Conservation (phyloP, 805 yeast genomes). For the Yarrowia sp. region DNA sequence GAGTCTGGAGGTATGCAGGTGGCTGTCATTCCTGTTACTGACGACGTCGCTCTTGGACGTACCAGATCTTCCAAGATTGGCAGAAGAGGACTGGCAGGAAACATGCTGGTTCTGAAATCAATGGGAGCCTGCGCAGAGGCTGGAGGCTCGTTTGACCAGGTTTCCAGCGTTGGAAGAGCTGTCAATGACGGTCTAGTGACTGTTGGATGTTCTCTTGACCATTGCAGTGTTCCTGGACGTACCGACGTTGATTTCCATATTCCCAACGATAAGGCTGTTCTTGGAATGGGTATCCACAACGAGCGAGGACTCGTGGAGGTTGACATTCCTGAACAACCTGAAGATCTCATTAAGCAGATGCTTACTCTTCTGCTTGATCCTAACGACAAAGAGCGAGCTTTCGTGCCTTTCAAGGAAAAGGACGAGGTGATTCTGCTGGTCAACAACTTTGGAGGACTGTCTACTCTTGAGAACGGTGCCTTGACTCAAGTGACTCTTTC, state of each 20-base stretch:
- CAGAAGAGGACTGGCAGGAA: constrained; percentile 92
- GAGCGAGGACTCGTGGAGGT: constrained; percentile 82
- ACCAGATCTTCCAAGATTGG: constrained; percentile 64
- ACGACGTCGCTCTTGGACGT: constrained; percentile 92
- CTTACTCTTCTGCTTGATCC: constrained; percentile 72
- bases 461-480: constrained; percentile 77
- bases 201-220: constrained; percentile 87
- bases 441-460: constrained; percentile 90
- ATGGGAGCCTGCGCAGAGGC: constrained; percentile 71
- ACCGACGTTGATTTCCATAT: constrained; percentile 75
- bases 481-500: constrained; percentile 67
- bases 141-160: constrained; percentile 57
- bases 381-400: constrained; percentile 65
- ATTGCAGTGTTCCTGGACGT: constrained; percentile 89
- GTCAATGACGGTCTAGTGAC: constrained; percentile 77
- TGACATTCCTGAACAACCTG: constrained; percentile 71
- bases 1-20: constrained; percentile 75
- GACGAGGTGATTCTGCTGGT: constrained; percentile 76
- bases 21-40: constrained; percentile 69
- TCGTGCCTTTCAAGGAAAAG: constrained; percentile 66
- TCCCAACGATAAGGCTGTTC: constrained; percentile 21
- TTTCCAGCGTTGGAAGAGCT: constrained; percentile 64
- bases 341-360: constrained; percentile 57
- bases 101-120: constrained; percentile 82
- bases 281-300: constrained; percentile 93